Evolutionary conservation across 805 yeast species (phyloP), one percentile per base, ranked within the genome.

Genomic region (Metschnikowia kunwiensis): DNA sequence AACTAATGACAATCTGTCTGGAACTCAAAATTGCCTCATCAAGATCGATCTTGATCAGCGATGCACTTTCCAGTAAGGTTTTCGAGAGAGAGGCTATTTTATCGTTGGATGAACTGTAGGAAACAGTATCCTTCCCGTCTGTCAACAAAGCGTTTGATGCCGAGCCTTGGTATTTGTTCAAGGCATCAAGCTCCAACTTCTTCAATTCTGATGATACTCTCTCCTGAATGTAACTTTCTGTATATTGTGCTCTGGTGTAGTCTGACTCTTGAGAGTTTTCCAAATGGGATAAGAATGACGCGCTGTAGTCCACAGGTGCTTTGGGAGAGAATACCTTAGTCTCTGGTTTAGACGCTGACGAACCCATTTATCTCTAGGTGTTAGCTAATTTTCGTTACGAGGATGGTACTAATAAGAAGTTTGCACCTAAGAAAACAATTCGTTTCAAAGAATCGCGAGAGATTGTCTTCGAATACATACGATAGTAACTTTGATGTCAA

Each of bases 221-320:
- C 37, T 78, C 77, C 55, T 83, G 82, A 38, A 85, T 70, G 46
- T 74, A 78, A 51, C 74, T 75, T 36, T 80, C 83, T 14, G 82
- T 75, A 52, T 75, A 72, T 55, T 83, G 88, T 27, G 79, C 73
- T 54, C 89, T 77, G 6, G 87, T 73, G 55, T 74, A 83, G 55
- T 82, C 83, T 2, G 85, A 74, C 65, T 82, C 88, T 16, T 69
- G 67, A 4, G 82, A 71, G 31, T 63, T 65, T 45, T 81, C 85
- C 49, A 83, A 70, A 52, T 78, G 82, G 5, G 78, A 67, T 42
- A 83, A 65, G 32, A 83, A 71, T 11, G 81, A 72, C 3, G 82
- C 75, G 35, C 81, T 75, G 56, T 81, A 78, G 44, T 81, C 82
- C 29, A 82, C 77, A 32, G 86, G 85, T 5, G 86, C 72, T 27